phyloP scores from a whole-genome alignment of 495 filamentous ascomycete species.

The Aspergillus cristatus region DNA sequence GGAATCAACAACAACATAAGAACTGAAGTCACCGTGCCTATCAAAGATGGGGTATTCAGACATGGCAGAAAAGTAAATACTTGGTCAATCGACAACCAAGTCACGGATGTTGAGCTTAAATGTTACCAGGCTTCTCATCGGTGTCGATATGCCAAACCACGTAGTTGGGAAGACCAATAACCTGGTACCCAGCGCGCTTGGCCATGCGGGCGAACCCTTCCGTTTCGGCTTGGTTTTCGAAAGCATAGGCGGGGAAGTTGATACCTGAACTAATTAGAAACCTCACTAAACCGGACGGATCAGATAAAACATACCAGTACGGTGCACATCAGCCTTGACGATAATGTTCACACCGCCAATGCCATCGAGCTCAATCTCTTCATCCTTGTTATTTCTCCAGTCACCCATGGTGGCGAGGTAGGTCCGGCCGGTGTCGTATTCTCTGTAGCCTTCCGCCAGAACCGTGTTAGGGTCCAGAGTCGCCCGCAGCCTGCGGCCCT shows the following conservation, averaged over 20 bases:
- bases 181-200: slow-evolving; percentile 89
- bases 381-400: slow-evolving; percentile 83
- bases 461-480: slow-evolving; percentile 70
- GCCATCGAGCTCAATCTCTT: slow-evolving; percentile 85
- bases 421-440: slow-evolving; percentile 80
- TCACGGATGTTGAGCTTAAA: slow-evolving; percentile 14
- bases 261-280: slow-evolving; percentile 54
- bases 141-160: slow-evolving; percentile 99
- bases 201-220: slow-evolving; percentile 99
- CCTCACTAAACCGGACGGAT: background rate
- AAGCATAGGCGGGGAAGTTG: slow-evolving; percentile 95
- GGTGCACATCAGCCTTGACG: slow-evolving; percentile 94
- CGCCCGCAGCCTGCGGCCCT: slow-evolving; percentile 61
- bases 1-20: slow-evolving; percentile 7
- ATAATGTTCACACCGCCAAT: slow-evolving; percentile 96
- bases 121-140: slow-evolving; percentile 89
- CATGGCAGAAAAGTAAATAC: slow-evolving; percentile 11
- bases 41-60: slow-evolving; percentile 12
- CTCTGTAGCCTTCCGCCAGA: slow-evolving; percentile 88
- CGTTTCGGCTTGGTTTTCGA: slow-evolving; percentile 98
- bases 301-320: slow-evolving; percentile 59
- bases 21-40: slow-evolving; percentile 7
- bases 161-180: slow-evolving; percentile 91
- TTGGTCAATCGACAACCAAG: slow-evolving; percentile 3
- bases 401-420: slow-evolving; percentile 85